Base-by-base conservation (phyloP, 1,139 yeast genomes). In the Suhomyces maxii region DNA sequence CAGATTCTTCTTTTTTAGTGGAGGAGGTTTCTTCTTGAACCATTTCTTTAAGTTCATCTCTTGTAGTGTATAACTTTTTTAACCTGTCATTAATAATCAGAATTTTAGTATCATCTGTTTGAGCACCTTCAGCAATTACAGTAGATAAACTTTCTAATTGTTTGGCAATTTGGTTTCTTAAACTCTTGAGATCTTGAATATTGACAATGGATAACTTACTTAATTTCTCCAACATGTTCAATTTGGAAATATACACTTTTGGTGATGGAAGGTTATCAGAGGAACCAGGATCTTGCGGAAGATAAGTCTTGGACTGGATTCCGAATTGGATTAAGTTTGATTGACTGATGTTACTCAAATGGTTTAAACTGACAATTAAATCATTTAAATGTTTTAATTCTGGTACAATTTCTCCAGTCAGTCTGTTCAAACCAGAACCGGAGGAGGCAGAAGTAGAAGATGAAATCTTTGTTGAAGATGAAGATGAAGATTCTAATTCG, bases 201-300 rank as follows among this genome's bases (percentile, higher is more conserved):
- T 65, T 71, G 14, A 61, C 56, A 10, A 61, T 59, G 10, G 79
- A 67, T 18, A 66, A 63, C 12, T 66, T 61, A 42, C 80, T 70
- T 35, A 76, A 60, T 46, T 70, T 68, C 50, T 76, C 81, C 51
- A 77, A 65, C 40, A 69, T 59, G 47, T 71, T 69, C 40, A 80
- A 65, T 56, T 77, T 77, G 32, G 74, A 61, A 7, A 77, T 66
- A 58, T 79, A 80, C 26, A 70, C 69, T 32, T 71, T 68, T 6
- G 85, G 83, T 8, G 79, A 73, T 2, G 84, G 84, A 39, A 80
- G 65, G 41, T 69, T 70, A 34, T 79, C 83, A 30, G 76, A 66
- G 7, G 65, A 67, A 12, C 70, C 59, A 3, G 76, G 76, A 47
- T 72, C 71, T 18, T 58, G 58, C 0, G 78, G 76, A n/a, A 75